Evolutionary conservation across 2,329 filamentous ascomycete species (phyloP).

Genomic region (Diaporthe vaccinii): DNA sequence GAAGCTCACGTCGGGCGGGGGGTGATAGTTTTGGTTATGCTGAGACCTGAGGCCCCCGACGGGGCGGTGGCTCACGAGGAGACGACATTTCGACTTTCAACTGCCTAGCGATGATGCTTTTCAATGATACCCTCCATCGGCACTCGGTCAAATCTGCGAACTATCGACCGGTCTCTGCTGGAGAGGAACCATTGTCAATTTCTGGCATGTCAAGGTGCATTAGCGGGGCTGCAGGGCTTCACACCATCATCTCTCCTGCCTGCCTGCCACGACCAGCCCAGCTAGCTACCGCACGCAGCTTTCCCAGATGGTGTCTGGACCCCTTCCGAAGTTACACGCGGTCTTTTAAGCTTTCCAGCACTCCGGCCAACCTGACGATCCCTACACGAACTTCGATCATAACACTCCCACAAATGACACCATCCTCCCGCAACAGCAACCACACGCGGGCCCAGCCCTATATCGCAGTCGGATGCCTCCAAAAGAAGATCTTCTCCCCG

Average conservation of each 20-base stretch:
- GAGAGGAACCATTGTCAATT: conserved; percentile 32
- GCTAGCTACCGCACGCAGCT: neutral
- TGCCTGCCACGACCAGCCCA: conserved; percentile 29
- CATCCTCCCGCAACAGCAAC: conserved; percentile 1
- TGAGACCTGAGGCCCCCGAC: conserved; percentile 3
- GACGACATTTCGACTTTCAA: conserved; percentile 21
- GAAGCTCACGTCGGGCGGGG: conserved; percentile 2
- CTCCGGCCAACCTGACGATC: conserved; percentile 27
- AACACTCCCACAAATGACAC: conserved; percentile 9
- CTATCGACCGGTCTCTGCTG: conserved; percentile 23
- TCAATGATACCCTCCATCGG: conserved; percentile 35
- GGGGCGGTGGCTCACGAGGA: conserved; percentile 2
- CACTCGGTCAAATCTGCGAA: conserved; percentile 31
- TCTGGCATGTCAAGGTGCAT: conserved; percentile 35
- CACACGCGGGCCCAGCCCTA: conserved; percentile 3
- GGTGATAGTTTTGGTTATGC: neutral
- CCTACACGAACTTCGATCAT: conserved; percentile 28
- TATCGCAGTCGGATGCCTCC: neutral
- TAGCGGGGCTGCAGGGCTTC: conserved; percentile 36
- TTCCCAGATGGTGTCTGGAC: conserved; percentile 27
- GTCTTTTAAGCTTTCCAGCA: conserved; percentile 30
- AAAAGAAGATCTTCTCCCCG: neutral
- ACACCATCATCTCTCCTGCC: conserved; percentile 32
- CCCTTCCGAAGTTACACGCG: conserved; percentile 7
- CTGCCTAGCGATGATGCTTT: conserved; percentile 16